Conservation (phyloP, 2,329 filamentous ascomycete species). For the Alternaria gaisen region DNA sequence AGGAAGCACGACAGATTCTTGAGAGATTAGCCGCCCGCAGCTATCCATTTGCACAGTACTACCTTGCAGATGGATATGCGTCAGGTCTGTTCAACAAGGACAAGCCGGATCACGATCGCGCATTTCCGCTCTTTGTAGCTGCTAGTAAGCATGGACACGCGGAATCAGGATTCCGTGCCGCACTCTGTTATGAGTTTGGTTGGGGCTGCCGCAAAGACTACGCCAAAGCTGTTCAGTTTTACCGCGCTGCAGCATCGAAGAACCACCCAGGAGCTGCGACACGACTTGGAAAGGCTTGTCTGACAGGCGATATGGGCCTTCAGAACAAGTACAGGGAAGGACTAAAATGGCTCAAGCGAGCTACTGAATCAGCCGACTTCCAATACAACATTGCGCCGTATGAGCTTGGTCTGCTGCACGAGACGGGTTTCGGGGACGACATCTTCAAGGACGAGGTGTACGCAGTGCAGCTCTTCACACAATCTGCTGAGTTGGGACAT, state of each 20-base stretch:
- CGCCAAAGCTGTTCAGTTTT: slow-evolving; percentile 91
- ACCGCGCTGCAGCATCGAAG: slow-evolving; percentile 88
- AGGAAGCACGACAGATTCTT: slow-evolving; percentile 88
- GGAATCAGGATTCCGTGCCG: slow-evolving; percentile 92
- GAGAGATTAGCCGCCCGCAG: slow-evolving; percentile 85
- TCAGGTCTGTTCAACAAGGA: slow-evolving; percentile 96
- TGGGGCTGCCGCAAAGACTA: slow-evolving; percentile 94
- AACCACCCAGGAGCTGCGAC: slow-evolving; percentile 96
- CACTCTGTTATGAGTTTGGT: slow-evolving; percentile 95
- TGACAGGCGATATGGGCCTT: slow-evolving; percentile 86
- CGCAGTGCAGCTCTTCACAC: slow-evolving; percentile 91
- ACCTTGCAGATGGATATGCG: slow-evolving; percentile 91
- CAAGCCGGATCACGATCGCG: slow-evolving; percentile 88
- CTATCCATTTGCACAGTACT: slow-evolving; percentile 98
- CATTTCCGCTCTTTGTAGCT: slow-evolving; percentile 90
- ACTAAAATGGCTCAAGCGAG: slow-evolving; percentile 95
- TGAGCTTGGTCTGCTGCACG: slow-evolving; percentile 86
- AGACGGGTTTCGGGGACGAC: slow-evolving; percentile 92
- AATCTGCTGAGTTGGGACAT: slow-evolving; percentile 91
- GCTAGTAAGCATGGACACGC: slow-evolving; percentile 97
- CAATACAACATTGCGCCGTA: slow-evolving; percentile 96
- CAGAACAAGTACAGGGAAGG: slow-evolving; percentile 88
- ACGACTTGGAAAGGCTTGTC: slow-evolving; percentile 86
- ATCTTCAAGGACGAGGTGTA: slow-evolving; percentile 91
- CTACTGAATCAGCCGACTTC: slow-evolving; percentile 84